These are phyloP conservation scores for Phlyctochytrium planicorne DNA, from an alignment of 192 early-diverging fungal species.

Conservation along the genomic window DNA sequence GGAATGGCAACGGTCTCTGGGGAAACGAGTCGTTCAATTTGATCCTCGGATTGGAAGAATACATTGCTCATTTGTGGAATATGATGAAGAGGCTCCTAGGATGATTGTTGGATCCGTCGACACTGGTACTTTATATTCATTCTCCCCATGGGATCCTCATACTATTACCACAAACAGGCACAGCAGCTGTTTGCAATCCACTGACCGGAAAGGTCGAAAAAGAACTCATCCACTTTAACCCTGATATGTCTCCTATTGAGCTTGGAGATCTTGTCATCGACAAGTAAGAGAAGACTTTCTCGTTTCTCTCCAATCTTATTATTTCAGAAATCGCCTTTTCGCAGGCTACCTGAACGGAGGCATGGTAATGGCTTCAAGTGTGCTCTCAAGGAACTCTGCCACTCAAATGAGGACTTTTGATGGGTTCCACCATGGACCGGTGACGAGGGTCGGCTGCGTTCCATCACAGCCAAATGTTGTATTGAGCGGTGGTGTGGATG, in stretches of 20 bases:
- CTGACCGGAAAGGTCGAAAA: slow-evolving; percentile 60
- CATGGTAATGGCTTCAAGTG: slow-evolving; percentile 50
- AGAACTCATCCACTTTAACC: slow-evolving; percentile 47
- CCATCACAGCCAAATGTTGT: slow-evolving; percentile 29
- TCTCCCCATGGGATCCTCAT: no score
- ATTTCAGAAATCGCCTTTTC: slow-evolving; percentile 49
- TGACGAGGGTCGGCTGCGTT: slow-evolving; percentile 34
- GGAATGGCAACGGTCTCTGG: slow-evolving; percentile 25
- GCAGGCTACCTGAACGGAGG: slow-evolving; percentile 57
- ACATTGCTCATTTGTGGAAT: slow-evolving; percentile 45
- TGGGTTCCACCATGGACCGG: slow-evolving; percentile 55
- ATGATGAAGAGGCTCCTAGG: slow-evolving; percentile 38
- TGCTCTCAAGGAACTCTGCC: slow-evolving; percentile 30
- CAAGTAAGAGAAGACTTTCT: slow-evolving; percentile 41
- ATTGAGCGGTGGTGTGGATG: slow-evolving; percentile 19
- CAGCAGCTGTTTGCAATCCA: slow-evolving; percentile 58
- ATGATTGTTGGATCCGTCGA: slow-evolving; percentile 53
- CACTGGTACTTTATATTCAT: no score
- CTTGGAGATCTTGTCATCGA: slow-evolving; percentile 57
- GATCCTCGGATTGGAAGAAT: slow-evolving; percentile 61
- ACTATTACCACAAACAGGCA: no score
- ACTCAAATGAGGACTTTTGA: slow-evolving; percentile 47
- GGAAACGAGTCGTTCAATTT: slow-evolving; percentile 47
- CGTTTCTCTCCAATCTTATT: neutral
- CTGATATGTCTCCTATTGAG: slow-evolving; percentile 34